Percentiles rank a stretch among this genome's conserved stretches.
Evolutionary conservation across 2,329 filamentous ascomycete genomes (phyloP).

Genomic region (Apiospora hydei): DNA sequence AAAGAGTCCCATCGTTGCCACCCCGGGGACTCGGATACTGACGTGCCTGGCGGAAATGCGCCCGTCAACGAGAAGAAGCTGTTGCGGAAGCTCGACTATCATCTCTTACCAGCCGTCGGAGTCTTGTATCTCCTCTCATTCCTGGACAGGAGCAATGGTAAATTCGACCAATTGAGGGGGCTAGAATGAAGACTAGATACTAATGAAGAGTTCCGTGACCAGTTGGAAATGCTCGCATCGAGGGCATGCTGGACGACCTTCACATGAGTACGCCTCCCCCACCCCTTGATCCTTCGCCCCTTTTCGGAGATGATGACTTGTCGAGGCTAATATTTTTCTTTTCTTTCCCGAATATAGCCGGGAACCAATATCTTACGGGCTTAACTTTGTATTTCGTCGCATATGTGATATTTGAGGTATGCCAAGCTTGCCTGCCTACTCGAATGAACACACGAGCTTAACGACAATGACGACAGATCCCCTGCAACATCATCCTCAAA

Average conservation of each 20-base stretch:
- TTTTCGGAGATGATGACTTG: conserved; percentile 26
- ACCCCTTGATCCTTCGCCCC: conserved; percentile 38
- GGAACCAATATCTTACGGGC: conserved; percentile 69
- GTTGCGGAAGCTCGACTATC: conserved; percentile 62
- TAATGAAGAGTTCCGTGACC: background rate
- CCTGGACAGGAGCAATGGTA: conserved; percentile 65
- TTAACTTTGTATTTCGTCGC: conserved; percentile 72
- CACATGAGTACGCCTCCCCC: conserved; percentile 54
- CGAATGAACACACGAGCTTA: no score
- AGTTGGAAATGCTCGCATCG: conserved; percentile 67
- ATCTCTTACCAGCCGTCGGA: conserved; percentile 61
- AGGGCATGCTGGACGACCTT: conserved; percentile 60
- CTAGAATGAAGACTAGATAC: conserved; percentile 19
- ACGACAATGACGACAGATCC: conserved; percentile 49
- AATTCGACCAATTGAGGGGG: background rate
- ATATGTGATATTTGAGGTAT: conserved; percentile 63
- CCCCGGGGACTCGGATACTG: conserved; percentile 36
- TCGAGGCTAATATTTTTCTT: background rate
- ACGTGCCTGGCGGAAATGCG: conserved; percentile 25
- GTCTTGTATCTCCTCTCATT: conserved; percentile 64
- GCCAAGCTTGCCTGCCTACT: conserved; percentile 18
- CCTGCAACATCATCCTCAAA: conserved; percentile 69
- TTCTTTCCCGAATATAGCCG: conserved; percentile 46
- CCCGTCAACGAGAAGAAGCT: conserved; percentile 62
- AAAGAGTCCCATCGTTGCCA: background rate